Evolutionary conservation across 208 protist species (phyloP).

Genomic region (Balamuthia mandrillaris): DNA sequence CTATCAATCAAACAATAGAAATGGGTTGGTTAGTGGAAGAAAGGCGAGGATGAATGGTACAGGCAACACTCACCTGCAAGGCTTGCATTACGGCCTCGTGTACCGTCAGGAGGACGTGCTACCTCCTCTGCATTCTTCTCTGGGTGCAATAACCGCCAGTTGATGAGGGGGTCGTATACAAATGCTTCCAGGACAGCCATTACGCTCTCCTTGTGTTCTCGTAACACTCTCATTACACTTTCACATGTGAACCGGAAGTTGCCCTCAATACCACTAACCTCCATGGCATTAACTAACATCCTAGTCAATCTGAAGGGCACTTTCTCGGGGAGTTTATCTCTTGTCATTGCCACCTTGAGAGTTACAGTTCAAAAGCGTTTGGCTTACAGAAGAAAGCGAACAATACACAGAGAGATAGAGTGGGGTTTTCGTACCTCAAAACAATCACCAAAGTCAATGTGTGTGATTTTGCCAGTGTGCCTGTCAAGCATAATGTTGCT

Average conservation of each 20-base stretch:
- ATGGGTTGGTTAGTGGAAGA: not conserved
- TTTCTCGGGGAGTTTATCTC: constrained; percentile 97
- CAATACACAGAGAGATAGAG: not conserved
- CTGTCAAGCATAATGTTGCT: constrained; percentile 99
- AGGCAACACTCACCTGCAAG: not conserved
- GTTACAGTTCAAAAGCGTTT: not conserved
- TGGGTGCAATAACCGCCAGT: constrained; percentile 90
- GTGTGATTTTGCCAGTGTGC: constrained; percentile 94
- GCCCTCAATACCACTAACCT: constrained; percentile 95
- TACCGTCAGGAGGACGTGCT: not conserved
- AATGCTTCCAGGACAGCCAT: constrained; percentile 99
- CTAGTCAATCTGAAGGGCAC: constrained; percentile 99
- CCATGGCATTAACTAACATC: constrained; percentile 97
- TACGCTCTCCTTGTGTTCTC: constrained; percentile 96
- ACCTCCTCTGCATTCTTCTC: not conserved
- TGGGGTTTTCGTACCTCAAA: constrained; percentile 88
- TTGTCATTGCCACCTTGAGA: constrained; percentile 89
- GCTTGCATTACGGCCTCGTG: not conserved
- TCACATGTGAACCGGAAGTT: constrained; percentile 96
- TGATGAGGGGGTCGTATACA: constrained; percentile 99
- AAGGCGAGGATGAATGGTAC: not conserved
- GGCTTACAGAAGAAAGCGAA: not conserved
- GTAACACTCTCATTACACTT: constrained; percentile 94
- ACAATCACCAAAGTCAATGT: constrained; percentile 99
- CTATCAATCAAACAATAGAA: not conserved